A percentile compares a stretch with the other conserved stretches of the same genome.
Conservation (phyloP, 1,139 yeast species). For the Suhomyces anneliseae region DNA sequence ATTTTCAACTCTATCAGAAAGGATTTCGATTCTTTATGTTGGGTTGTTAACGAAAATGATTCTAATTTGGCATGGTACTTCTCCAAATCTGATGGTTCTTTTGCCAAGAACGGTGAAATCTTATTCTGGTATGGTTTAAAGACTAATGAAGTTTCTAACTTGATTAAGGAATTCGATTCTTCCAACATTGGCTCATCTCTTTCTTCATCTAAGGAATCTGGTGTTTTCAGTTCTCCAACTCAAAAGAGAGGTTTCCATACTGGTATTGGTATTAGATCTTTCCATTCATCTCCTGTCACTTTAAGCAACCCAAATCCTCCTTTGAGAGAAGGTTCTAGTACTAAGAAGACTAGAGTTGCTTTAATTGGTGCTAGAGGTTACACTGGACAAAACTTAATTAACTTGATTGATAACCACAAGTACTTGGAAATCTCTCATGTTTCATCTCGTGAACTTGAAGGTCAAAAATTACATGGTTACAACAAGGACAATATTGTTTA, state of each 20-base stretch:
- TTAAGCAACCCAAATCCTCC: constrained; percentile 70
- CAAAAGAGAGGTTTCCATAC: constrained; percentile 46
- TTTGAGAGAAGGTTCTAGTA: constrained; percentile 58
- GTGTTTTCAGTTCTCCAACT: constrained; percentile 37
- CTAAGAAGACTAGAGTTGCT: constrained; percentile 70
- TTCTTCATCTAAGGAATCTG: constrained; percentile 43
- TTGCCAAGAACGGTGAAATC: constrained; percentile 82
- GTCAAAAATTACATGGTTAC: constrained; percentile 84
- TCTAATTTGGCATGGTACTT: constrained; percentile 92
- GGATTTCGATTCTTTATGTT: constrained; percentile 72
- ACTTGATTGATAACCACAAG: constrained; percentile 84
- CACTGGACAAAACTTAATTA: constrained; percentile 91
- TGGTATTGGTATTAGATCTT: constrained; percentile 23
- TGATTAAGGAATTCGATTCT: constrained; percentile 64
- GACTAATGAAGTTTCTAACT: constrained; percentile 59
- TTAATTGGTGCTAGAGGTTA: constrained; percentile 98
- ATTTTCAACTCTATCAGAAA: constrained; percentile 80
- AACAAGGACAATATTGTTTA: constrained; percentile 76
- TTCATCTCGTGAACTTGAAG: constrained; percentile 91
- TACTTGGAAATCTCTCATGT: constrained; percentile 86
- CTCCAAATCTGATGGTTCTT: constrained; percentile 91
- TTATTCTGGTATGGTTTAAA: constrained; percentile 93
- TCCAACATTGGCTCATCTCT: constrained; percentile 37
- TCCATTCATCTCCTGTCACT: constrained; percentile 25
- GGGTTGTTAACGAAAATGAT: constrained; percentile 91